phyloP scores from a whole-genome alignment of 768 basidiomycete species.

The Mycena chlorophos region DNA sequence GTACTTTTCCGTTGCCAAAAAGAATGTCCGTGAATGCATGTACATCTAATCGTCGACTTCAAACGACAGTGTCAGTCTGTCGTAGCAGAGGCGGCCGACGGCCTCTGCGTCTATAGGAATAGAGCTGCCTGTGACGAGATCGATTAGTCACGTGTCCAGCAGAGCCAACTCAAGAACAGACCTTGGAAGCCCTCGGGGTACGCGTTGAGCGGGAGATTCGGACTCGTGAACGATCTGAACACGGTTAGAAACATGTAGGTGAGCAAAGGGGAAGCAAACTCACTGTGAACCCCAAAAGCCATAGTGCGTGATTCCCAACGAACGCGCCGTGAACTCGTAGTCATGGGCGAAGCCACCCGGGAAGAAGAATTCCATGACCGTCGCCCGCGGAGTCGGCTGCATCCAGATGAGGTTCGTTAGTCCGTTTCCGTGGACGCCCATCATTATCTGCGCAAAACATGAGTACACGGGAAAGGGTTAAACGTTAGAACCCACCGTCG shows the following conservation, averaged over 20 bases:
- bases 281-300: conserved; percentile 83
- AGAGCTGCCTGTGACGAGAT: conserved; percentile 51
- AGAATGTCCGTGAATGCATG: neutral
- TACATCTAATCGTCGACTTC: conserved; percentile 59
- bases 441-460: conserved; percentile 68
- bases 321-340: conserved; percentile 79
- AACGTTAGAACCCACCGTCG: conserved; percentile 62
- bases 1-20: too few species aligned
- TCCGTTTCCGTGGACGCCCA: conserved; percentile 94
- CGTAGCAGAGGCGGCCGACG: conserved; percentile 61
- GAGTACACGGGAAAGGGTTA: conserved; percentile 5
- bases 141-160: neutral
- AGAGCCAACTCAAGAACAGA: conserved; percentile 2
- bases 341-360: conserved; percentile 83
- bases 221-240: conserved; percentile 71
- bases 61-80: conserved; percentile 55
- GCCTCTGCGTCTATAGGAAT: conserved; percentile 79
- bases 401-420: conserved; percentile 90
- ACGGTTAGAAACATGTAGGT: neutral
- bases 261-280: conserved; percentile 21
- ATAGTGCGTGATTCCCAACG: conserved; percentile 80
- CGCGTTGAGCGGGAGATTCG: conserved; percentile 61
- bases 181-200: conserved; percentile 90
- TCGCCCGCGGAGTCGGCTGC: conserved; percentile 77
- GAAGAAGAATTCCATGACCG: conserved; percentile 92